A percentile compares a stretch with the other conserved stretches of the same genome.
phyloP scores from a whole-genome alignment of 2,329 filamentous ascomycete species.

The Penicillium sumatraense region DNA sequence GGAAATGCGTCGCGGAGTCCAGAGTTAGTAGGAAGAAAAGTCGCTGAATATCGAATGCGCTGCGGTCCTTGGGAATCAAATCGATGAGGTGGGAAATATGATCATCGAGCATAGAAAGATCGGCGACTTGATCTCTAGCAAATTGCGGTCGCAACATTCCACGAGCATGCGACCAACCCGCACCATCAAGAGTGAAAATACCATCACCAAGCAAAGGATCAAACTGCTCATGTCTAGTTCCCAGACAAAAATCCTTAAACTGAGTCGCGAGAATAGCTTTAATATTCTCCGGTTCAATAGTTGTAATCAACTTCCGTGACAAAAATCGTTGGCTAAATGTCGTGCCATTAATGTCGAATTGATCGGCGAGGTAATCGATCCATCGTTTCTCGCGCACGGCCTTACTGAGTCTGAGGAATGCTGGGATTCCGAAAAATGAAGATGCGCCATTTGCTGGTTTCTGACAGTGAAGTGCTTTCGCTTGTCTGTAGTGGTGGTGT shows the following conservation, averaged over 20 bases:
- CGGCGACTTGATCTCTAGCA: constrained; percentile 71
- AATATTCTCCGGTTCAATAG: constrained; percentile 64
- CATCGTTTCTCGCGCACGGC: constrained; percentile 34
- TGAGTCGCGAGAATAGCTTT: constrained; percentile 84
- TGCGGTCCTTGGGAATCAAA: constrained; percentile 56
- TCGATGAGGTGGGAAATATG: constrained; percentile 74
- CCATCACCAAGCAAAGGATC: constrained; percentile 49
- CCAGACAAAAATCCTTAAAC: constrained; percentile 82
- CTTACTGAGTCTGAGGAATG: constrained; percentile 28
- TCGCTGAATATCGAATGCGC: constrained; percentile 70
- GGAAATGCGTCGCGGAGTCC: constrained; percentile 84
- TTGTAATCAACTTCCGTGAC: constrained; percentile 27
- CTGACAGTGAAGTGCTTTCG: constrained; percentile 33
- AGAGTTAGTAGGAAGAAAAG: constrained; percentile 82
- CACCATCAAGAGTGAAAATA: constrained; percentile 72
- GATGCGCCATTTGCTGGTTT: constrained; percentile 16
- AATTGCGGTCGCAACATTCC: constrained; percentile 86
- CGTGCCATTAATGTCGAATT: constrained; percentile 29
- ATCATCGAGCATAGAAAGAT: constrained; percentile 78
- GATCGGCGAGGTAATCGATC: constrained; percentile 33
- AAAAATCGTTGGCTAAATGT: constrained; percentile 32
- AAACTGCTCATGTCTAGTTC: constrained; percentile 71
- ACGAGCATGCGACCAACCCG: constrained; percentile 76
- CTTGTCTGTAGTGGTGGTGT: constrained; percentile 27
- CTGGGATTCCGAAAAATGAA: constrained; percentile 29